Evolutionary conservation across 371 early-diverging fungal species (phyloP).

Genomic region (Apophysomyces elegans): DNA sequence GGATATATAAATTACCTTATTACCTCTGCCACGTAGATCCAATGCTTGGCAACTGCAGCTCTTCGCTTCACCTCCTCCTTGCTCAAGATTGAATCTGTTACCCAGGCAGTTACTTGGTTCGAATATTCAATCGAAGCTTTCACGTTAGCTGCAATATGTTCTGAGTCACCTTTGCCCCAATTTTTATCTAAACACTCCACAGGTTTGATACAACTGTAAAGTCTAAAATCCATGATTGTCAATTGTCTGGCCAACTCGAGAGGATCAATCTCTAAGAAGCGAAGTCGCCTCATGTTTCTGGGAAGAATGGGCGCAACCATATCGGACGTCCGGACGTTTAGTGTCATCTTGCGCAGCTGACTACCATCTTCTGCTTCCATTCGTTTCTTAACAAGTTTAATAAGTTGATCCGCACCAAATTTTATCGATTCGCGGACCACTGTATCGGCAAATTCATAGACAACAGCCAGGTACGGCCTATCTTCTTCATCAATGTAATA

Average conservation of each 20-base stretch:
- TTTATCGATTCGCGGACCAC: conserved; percentile 76
- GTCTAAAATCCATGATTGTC: conserved; percentile 74
- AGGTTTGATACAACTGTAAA: conserved; percentile 73
- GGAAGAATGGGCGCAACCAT: conserved; percentile 79
- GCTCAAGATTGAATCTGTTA: conserved; percentile 79
- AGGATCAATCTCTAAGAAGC: conserved; percentile 79
- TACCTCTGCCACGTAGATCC: conserved; percentile 85
- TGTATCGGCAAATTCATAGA: conserved; percentile 77
- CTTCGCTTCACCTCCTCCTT: conserved; percentile 84
- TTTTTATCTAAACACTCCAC: conserved; percentile 80
- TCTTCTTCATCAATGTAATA: conserved; percentile 85
- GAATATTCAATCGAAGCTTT: conserved; percentile 69
- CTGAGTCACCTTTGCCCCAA: conserved; percentile 70
- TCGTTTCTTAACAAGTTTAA: conserved; percentile 74
- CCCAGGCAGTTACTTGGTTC: conserved; percentile 88
- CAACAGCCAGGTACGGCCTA: conserved; percentile 59
- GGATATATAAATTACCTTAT: conserved; percentile 2
- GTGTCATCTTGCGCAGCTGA: conserved; percentile 70
- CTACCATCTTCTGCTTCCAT: conserved; percentile 63
- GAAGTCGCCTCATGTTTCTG: conserved; percentile 61
- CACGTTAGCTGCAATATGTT: conserved; percentile 64
- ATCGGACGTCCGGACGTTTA: conserved; percentile 62
- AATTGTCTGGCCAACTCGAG: conserved; percentile 87
- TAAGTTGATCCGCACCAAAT: conserved; percentile 73
- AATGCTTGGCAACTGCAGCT: conserved; percentile 74